A percentile compares a stretch with the other conserved stretches of the same genome.
These are phyloP conservation scores for Boletus vinaceobasis DNA, from an alignment of 768 basidiomycete species.

Conservation along the genomic window DNA sequence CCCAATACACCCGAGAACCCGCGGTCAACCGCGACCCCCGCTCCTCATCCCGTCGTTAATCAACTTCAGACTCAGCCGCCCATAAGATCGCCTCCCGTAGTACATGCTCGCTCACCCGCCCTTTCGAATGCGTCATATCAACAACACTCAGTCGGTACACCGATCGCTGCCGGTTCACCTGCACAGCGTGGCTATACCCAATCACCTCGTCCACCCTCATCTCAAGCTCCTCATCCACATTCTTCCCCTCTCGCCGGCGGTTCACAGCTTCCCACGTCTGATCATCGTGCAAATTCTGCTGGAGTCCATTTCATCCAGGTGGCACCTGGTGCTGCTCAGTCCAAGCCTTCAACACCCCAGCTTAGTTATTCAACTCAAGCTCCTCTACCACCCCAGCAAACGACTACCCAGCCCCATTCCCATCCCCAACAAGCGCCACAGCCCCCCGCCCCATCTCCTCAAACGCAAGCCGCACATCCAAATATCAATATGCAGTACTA, in stretches of 20 bases:
- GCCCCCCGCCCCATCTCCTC: slow-evolving; percentile 12
- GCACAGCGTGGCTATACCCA: slow-evolving; percentile 35
- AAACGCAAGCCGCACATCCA: slow-evolving; percentile 19
- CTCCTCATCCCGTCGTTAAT: slow-evolving; percentile 31
- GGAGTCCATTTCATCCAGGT: slow-evolving; percentile 28
- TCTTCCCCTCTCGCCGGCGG: slow-evolving; percentile 31
- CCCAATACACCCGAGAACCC: slow-evolving; percentile 29
- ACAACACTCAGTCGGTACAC: slow-evolving; percentile 14
- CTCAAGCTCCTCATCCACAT: slow-evolving; percentile 27
- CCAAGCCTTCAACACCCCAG: slow-evolving; percentile 32
- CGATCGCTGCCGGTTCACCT: slow-evolving; percentile 26
- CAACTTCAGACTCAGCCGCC: slow-evolving; percentile 30
- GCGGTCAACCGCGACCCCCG: slow-evolving; percentile 30
- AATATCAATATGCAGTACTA: slow-evolving; percentile 18
- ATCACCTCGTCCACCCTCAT: slow-evolving; percentile 33
- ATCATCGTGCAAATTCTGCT: slow-evolving; percentile 21
- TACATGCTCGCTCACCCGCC: slow-evolving; percentile 28
- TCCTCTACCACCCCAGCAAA: slow-evolving; percentile 19
- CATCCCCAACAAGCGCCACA: slow-evolving; percentile 26
- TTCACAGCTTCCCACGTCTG: slow-evolving; percentile 27
- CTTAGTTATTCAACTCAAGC: slow-evolving; percentile 22
- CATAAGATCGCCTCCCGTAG: slow-evolving; percentile 30
- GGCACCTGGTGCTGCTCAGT: slow-evolving; percentile 16
- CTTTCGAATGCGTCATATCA: slow-evolving; percentile 22
- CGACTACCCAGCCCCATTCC: slow-evolving; percentile 21